Percentiles rank a stretch among this genome's conserved stretches.
Evolutionary conservation across 2,329 filamentous ascomycete genomes (phyloP).

Genomic region (Periglandula ipomoeae): DNA sequence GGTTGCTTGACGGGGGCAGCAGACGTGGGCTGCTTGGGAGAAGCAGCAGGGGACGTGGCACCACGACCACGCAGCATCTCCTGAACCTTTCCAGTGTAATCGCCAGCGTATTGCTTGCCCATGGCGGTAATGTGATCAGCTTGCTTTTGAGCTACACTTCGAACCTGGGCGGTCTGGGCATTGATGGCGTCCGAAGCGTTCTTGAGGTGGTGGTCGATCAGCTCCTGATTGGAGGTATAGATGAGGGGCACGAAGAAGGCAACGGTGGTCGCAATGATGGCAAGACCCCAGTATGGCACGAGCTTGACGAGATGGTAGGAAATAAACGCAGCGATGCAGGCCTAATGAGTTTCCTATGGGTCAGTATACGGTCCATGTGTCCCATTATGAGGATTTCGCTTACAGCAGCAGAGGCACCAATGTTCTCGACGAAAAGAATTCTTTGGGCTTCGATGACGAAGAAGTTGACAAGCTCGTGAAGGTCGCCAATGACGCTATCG

Average conservation of each 20-base stretch:
- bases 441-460: slow-evolving; percentile 62
- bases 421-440: slow-evolving; percentile 59
- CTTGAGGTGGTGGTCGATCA: slow-evolving; percentile 56
- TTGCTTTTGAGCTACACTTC: slow-evolving; percentile 53
- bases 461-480: slow-evolving; percentile 63
- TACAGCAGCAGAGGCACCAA: slow-evolving; percentile 50
- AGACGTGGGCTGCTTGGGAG: slow-evolving; percentile 23
- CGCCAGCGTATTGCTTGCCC: slow-evolving; percentile 59
- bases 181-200: slow-evolving; percentile 48
- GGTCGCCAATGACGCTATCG: slow-evolving; percentile 51
- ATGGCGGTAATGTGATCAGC: slow-evolving; percentile 52
- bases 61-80: slow-evolving; percentile 46
- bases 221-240: slow-evolving; percentile 59
- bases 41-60: slow-evolving; percentile 29
- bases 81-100: slow-evolving; percentile 61
- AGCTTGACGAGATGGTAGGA: slow-evolving; percentile 63
- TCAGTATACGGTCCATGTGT: slow-evolving; percentile 5
- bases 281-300: slow-evolving; percentile 60
- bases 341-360: slow-evolving; percentile 27
- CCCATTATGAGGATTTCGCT: slow-evolving; percentile 21
- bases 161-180: slow-evolving; percentile 54
- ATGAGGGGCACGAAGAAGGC: slow-evolving; percentile 54
- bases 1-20: slow-evolving; percentile 16
- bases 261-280: slow-evolving; percentile 49
- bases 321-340: slow-evolving; percentile 50